Evolutionary conservation across 805 yeast genomes (phyloP), one percentile per base, ranked within the genome.

Genomic region (Blastobotrys parvus): DNA sequence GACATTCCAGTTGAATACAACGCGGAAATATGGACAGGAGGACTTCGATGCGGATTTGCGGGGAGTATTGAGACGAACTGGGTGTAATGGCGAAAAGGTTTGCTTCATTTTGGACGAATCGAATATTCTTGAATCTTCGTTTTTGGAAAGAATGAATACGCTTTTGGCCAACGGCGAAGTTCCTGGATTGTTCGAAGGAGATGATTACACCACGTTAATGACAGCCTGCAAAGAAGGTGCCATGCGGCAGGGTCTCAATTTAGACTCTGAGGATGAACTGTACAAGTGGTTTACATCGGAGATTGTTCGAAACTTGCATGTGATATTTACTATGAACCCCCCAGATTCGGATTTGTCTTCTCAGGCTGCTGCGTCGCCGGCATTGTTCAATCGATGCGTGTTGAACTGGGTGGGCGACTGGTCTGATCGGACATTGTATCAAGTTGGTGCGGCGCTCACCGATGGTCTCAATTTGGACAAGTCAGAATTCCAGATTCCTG

Each of bases 161-260:
- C 64, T 90, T n/a, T 69, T 90, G 31, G 96, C 97, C 0, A 90
- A 90, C 60, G 84, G 95, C 0, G 97, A 90, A 55, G 72, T 88
- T 31, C 96, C 96, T 0, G 96, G 95, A 3, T 64, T 90, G 11
- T 90, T 86, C 59, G 83, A 76, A 44, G 88, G 79, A 0, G 94
- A 85, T 7, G 89, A 84, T 6, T 71, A 67, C 40, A 63, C 63
- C 0, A 45, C 67, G 2, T 62, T 89, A 44, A 64, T 83, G 66
- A 60, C 60, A 1, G 51, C 72, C 1, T 78, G 94, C 45, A 61
- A 69, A 8, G 78, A 77, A 11, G 78, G 73, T 38, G 70, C 84
- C 0, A 70, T 71, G 31, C 58, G 72, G 3, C 77, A 74, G 37
- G 94, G 94, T 0, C 55, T 79, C 2, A 57, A 78, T 16, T 61